These are phyloP conservation scores for Pseudodiploospora longispora DNA, from an alignment of 2,329 filamentous ascomycete species.

Conservation along the genomic window DNA sequence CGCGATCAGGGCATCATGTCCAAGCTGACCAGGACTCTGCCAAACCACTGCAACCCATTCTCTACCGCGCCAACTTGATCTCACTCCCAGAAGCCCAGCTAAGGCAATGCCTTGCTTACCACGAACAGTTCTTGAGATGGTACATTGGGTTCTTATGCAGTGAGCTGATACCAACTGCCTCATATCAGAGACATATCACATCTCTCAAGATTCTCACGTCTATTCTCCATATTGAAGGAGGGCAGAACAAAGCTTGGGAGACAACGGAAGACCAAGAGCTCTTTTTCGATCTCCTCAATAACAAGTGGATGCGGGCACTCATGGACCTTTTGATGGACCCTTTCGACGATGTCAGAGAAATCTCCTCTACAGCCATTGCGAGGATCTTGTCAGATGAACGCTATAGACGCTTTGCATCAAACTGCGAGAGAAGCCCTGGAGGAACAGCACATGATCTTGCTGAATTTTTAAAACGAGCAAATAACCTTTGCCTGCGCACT, in stretches of 20 bases:
- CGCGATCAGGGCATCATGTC: slow-evolving; percentile 3
- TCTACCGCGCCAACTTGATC: slow-evolving; percentile 32
- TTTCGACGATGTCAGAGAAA: slow-evolving; percentile 80
- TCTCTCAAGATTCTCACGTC: slow-evolving; percentile 63
- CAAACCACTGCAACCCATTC: slow-evolving; percentile 16
- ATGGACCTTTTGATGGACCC: slow-evolving; percentile 79
- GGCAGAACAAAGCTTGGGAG: slow-evolving; percentile 35
- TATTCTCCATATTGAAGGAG: slow-evolving; percentile 62
- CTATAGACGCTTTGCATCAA: slow-evolving; percentile 19
- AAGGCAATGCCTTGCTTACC: slow-evolving; percentile 36
- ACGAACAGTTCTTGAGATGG: slow-evolving; percentile 62
- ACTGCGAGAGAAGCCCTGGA: slow-evolving; percentile 6
- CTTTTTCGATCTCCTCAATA: slow-evolving; percentile 36
- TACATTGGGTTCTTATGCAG: slow-evolving; percentile 63
- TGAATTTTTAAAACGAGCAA: slow-evolving; percentile 43
- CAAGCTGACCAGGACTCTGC: slow-evolving; percentile 3
- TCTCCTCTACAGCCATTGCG: slow-evolving; percentile 41
- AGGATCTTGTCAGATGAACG: slow-evolving; percentile 37
- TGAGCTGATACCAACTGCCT: slow-evolving; percentile 72
- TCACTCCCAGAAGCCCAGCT: slow-evolving; percentile 30
- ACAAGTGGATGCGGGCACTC: slow-evolving; percentile 52
- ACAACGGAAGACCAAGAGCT: slow-evolving; percentile 29
- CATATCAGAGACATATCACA: slow-evolving; percentile 84
- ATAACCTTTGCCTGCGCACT: slow-evolving; percentile 56
- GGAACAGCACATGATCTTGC: slow-evolving; percentile 26